Conservation (phyloP, 164 flowering plant species). For the Chimonanthus praecox region DNA sequence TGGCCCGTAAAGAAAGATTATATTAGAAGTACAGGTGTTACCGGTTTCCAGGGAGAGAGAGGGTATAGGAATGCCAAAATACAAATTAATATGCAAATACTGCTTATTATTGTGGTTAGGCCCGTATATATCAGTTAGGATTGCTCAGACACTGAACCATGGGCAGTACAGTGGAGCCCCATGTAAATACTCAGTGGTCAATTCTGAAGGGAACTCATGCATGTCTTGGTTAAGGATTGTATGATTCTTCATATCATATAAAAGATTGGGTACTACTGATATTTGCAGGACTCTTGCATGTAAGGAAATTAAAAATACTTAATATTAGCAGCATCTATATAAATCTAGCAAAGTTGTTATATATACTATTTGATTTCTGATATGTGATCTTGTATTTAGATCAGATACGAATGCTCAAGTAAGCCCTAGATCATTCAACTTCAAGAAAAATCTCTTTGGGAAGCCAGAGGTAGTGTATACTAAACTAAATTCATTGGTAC, state of each 20-base stretch:
- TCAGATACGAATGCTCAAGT: constrained; percentile 49
- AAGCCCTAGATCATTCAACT: constrained; percentile 61
- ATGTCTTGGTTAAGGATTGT: neutral
- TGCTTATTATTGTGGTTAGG: no score
- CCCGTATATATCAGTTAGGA: no score
- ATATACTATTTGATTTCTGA: constrained; percentile 4
- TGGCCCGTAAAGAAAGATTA: no score
- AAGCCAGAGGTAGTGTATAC: constrained; percentile 79
- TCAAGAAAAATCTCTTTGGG: constrained; percentile 70
- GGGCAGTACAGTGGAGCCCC: neutral
- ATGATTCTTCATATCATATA: neutral
- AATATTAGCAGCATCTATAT: no score
- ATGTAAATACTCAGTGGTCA: neutral
- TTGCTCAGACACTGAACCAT: neutral
- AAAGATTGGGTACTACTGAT: neutral
- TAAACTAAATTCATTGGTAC: neutral
- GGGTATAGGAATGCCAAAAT: no score
- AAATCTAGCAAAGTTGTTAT: neutral
- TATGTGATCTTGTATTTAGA: constrained; percentile 32
- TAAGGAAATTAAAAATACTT: neutral
- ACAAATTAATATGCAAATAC: no score
- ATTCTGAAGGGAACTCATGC: neutral
- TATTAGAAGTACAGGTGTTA: no score
- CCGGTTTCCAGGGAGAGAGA: no score
- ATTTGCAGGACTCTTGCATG: neutral